A percentile compares a stretch with the other conserved stretches of the same genome.
Evolutionary conservation across 2,329 filamentous ascomycete genomes (phyloP).

Genomic region (Beauveria medogensis): DNA sequence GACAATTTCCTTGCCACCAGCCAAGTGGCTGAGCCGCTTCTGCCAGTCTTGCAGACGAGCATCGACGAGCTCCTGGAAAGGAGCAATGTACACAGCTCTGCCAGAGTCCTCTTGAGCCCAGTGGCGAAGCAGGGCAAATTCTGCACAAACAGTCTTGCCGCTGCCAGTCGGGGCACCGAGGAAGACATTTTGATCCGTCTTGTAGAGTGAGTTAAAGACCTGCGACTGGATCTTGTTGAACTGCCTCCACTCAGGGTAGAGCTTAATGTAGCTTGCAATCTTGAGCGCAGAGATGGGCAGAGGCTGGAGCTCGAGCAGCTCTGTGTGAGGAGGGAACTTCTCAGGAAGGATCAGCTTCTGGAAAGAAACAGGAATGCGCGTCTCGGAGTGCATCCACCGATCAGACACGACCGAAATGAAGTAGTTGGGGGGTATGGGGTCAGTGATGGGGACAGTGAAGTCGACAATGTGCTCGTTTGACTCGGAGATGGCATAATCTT

Average conservation of each 20-base stretch:
- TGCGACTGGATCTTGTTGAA: slow-evolving; percentile 99
- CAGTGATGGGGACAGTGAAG: slow-evolving; percentile 91
- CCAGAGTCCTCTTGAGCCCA: slow-evolving; percentile 57
- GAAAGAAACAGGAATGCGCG: slow-evolving; percentile 86
- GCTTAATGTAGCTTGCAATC: slow-evolving; percentile 66
- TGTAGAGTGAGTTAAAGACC: slow-evolving; percentile 88
- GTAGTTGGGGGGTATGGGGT: slow-evolving; percentile 98
- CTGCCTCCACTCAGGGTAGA: slow-evolving; percentile 77
- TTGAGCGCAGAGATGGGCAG: slow-evolving; percentile 85
- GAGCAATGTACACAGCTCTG: slow-evolving; percentile 86
- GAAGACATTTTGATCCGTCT: slow-evolving; percentile 88
- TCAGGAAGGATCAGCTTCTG: slow-evolving; percentile 91
- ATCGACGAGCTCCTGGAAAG: slow-evolving; percentile 89
- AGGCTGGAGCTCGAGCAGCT: slow-evolving; percentile 83
- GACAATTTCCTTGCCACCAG: slow-evolving; percentile 80
- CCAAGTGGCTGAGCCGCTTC: slow-evolving; percentile 60
- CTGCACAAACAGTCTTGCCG: slow-evolving; percentile 94
- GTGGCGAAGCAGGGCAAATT: slow-evolving; percentile 83
- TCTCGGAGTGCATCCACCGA: slow-evolving; percentile 97
- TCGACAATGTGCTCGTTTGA: slow-evolving; percentile 91
- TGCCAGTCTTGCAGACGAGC: slow-evolving; percentile 77
- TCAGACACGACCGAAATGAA: slow-evolving; percentile 94
- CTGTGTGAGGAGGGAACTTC: slow-evolving; percentile 91
- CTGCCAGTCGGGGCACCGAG: slow-evolving; percentile 88
- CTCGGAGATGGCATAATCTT: slow-evolving; percentile 78